These are phyloP conservation scores for Agrocybe praecox DNA, from an alignment of 768 basidiomycete species.

Conservation along the genomic window DNA sequence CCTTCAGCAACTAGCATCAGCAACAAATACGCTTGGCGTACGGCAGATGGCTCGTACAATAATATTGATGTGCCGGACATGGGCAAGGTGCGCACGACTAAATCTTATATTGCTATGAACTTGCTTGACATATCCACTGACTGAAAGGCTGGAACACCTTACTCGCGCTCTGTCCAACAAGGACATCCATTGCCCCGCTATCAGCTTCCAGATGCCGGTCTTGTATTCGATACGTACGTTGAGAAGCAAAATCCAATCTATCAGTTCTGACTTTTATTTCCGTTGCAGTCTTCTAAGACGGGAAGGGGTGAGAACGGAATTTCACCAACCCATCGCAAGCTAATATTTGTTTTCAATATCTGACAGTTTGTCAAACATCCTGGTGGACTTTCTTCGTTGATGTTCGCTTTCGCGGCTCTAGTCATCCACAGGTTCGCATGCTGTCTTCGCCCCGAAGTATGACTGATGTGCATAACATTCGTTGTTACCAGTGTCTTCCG, in stretches of 20 bases:
- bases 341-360: slow-evolving; percentile 6
- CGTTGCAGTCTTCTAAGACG: slow-evolving; percentile 57
- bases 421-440: slow-evolving; percentile 70
- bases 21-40: slow-evolving; percentile 62
- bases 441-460: not conserved
- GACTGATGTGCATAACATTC: not conserved
- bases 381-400: slow-evolving; percentile 73
- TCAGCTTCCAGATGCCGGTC: slow-evolving; percentile 76
- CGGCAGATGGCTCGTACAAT: slow-evolving; percentile 79
- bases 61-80: slow-evolving; percentile 69
- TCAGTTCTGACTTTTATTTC: not conserved
- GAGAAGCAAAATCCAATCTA: not conserved
- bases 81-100: slow-evolving; percentile 50
- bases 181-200: slow-evolving; percentile 61
- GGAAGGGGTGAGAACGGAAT: slow-evolving; percentile 50
- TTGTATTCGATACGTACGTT: slow-evolving; percentile 75
- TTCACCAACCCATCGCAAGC: not conserved
- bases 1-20: slow-evolving; percentile 75
- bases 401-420: slow-evolving; percentile 83
- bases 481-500: slow-evolving; percentile 68
- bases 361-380: slow-evolving; percentile 74
- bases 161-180: slow-evolving; percentile 84
- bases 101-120: not conserved
- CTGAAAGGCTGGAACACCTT: slow-evolving; percentile 64
- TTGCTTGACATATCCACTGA: not conserved